These are phyloP conservation scores for Omphalotus olearius DNA, from an alignment of 1,284 basidiomycete genomes.

Conservation along the genomic window DNA sequence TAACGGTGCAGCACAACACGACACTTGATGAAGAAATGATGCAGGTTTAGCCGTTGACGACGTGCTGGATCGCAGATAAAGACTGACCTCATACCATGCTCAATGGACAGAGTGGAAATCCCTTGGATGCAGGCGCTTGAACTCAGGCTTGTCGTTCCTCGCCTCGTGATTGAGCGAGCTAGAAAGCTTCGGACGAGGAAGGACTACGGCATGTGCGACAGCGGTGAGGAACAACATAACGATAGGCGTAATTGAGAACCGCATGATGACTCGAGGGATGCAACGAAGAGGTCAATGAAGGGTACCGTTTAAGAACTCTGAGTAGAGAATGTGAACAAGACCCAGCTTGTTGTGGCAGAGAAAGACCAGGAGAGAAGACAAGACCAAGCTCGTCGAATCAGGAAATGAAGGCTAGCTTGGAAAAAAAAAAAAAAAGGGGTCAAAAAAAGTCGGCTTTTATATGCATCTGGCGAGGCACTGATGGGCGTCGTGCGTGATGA, in stretches of 20 bases:
- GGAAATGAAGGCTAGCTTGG: conserved; percentile 27
- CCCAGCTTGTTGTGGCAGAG: conserved; percentile 14
- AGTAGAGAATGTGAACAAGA: conserved; percentile 14
- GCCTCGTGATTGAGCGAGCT: conserved; percentile 5
- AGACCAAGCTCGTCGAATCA: conserved; percentile 24
- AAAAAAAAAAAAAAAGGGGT: neutral
- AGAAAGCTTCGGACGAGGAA: conserved; percentile 18
- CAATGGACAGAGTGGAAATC: conserved; percentile 17
- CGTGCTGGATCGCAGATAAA: too few species aligned
- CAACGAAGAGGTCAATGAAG: neutral
- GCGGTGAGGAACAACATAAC: conserved; percentile 18
- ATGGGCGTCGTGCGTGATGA: too few species aligned
- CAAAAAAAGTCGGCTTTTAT: conserved; percentile 1
- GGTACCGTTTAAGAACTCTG: neutral
- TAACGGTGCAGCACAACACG: too few species aligned
- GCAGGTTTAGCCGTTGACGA: too few species aligned
- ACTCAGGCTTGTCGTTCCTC: neutral
- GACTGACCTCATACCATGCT: neutral
- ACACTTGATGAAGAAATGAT: too few species aligned
- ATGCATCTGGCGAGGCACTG: neutral
- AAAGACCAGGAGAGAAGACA: conserved; percentile 18
- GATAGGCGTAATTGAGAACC: conserved; percentile 17
- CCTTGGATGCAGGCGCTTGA: conserved; percentile 21
- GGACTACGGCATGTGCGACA: conserved; percentile 18
- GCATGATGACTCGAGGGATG: conserved; percentile 15